Percentiles rank a stretch among this genome's conserved stretches.
phyloP scores from a whole-genome alignment of 139 green algal genomes.

The Chlorella vulgaris region DNA sequence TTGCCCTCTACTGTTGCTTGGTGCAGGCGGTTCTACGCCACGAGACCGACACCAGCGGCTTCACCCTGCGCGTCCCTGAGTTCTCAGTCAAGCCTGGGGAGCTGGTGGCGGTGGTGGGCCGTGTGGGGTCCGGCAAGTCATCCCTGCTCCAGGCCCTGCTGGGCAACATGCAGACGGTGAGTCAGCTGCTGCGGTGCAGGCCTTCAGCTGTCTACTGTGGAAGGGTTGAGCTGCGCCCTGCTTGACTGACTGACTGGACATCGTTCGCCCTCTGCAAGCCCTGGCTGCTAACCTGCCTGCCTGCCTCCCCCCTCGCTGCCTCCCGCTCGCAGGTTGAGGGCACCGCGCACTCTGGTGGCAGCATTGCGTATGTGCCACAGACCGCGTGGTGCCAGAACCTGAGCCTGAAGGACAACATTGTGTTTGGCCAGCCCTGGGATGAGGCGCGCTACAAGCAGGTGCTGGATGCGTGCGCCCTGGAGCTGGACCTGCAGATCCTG shows the following conservation, averaged over 20 bases:
- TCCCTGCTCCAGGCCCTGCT: slow-evolving; percentile 74
- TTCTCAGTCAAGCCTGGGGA: slow-evolving; percentile 61
- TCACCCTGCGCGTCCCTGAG: slow-evolving; percentile 57
- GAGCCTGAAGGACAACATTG: slow-evolving; percentile 78
- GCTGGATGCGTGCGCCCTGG: slow-evolving; percentile 56
- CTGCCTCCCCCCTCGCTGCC: background rate
- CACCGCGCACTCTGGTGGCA: slow-evolving; percentile 48
- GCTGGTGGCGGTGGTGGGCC: slow-evolving; percentile 76
- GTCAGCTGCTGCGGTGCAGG: no score
- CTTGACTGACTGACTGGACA: no score
- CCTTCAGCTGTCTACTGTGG: no score
- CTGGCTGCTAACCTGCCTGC: no score
- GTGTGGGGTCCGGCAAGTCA: slow-evolving; percentile 79
- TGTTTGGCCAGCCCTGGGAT: slow-evolving; percentile 72
- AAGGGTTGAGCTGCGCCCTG: no score
- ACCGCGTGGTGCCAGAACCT: slow-evolving; percentile 88
- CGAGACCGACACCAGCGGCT: slow-evolving; percentile 40
- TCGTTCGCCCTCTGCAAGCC: no score
- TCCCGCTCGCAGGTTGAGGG: slow-evolving; percentile 41
- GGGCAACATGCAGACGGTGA: slow-evolving; percentile 67
- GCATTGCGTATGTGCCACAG: slow-evolving; percentile 82
- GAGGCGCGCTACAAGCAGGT: slow-evolving; percentile 50
- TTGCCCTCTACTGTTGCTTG: no score
- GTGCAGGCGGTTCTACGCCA: slow-evolving; percentile 55
- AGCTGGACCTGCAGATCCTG: slow-evolving; percentile 73